Conservation (phyloP, 352 stramenopile genomes). For the Albugo laibachii region DNA sequence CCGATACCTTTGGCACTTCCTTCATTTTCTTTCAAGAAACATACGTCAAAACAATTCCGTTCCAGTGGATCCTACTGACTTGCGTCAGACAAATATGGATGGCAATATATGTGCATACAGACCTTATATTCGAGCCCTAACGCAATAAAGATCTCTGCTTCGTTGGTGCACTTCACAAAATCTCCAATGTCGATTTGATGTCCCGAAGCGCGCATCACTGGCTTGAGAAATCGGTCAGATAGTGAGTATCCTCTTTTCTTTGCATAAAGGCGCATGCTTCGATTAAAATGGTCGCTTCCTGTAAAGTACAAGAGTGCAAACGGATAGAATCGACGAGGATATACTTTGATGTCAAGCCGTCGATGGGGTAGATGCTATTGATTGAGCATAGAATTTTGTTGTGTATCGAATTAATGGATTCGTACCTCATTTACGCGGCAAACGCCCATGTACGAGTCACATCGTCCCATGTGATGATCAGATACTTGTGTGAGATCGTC, state of each 20-base stretch:
- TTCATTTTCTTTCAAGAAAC: conserved; percentile 61
- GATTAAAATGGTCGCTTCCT: conserved; percentile 82
- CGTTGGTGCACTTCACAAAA: conserved; percentile 50
- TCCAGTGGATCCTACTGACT: conserved; percentile 20
- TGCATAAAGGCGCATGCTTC: conserved; percentile 61
- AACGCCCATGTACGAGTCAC: conserved; percentile 77
- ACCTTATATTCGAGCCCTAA: conserved; percentile 67
- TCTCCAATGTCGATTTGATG: conserved; percentile 39
- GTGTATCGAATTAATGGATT: not conserved
- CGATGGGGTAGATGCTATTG: conserved; percentile 24
- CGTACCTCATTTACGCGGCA: conserved; percentile 37
- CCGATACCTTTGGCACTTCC: not conserved
- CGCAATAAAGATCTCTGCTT: conserved; percentile 73
- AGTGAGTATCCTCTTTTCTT: conserved; percentile 63
- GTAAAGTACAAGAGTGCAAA: conserved; percentile 84
- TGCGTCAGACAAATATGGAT: not conserved
- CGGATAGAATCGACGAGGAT: conserved; percentile 51
- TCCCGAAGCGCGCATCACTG: conserved; percentile 26
- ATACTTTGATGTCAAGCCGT: conserved; percentile 76
- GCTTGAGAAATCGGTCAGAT: conserved; percentile 45
- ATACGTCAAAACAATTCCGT: conserved; percentile 67
- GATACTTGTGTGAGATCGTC: conserved; percentile 50
- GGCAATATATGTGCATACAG: not conserved
- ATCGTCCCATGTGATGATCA: conserved; percentile 25
- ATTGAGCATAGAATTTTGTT: not conserved